These are phyloP conservation scores for Aspergillus sp. DNA, from an alignment of 2,329 filamentous ascomycete genomes.

Conservation along the genomic window DNA sequence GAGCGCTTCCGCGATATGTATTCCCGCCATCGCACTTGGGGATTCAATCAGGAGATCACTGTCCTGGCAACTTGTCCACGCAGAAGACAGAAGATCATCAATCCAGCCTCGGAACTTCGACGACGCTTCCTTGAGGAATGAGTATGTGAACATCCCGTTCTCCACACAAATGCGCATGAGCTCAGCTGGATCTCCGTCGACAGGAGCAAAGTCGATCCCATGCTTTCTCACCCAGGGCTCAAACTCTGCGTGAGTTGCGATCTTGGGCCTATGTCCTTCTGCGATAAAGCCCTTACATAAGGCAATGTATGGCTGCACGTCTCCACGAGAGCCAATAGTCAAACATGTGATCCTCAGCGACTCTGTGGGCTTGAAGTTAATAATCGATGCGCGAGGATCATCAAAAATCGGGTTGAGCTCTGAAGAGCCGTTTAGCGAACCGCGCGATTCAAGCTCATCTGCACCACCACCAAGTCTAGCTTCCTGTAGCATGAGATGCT, in stretches of 20 bases:
- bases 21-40: slow-evolving; percentile 92
- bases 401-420: slow-evolving; percentile 74
- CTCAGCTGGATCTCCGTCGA: slow-evolving; percentile 87
- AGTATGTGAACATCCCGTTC: slow-evolving; percentile 91
- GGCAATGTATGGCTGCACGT: slow-evolving; percentile 96
- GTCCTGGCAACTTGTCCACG: slow-evolving; percentile 76
- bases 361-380: slow-evolving; percentile 81
- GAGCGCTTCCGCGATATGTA: slow-evolving; percentile 92
- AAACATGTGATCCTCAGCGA: slow-evolving; percentile 81
- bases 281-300: slow-evolving; percentile 83
- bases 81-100: slow-evolving; percentile 74
- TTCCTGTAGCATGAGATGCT: slow-evolving; percentile 72
- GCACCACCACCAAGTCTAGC: slow-evolving; percentile 50
- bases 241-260: slow-evolving; percentile 90
- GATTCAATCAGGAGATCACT: slow-evolving; percentile 90
- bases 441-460: slow-evolving; percentile 22
- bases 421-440: slow-evolving; percentile 23
- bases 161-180: slow-evolving; percentile 95
- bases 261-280: slow-evolving; percentile 78
- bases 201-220: slow-evolving; percentile 83
- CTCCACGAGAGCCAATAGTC: slow-evolving; percentile 90
- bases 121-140: slow-evolving; percentile 82
- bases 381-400: slow-evolving; percentile 76
- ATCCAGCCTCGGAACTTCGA: slow-evolving; percentile 90
- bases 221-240: slow-evolving; percentile 83